Percentiles rank a stretch among this genome's conserved stretches.
Evolutionary conservation across 768 basidiomycete species (phyloP).

Genomic region (Collybia sp.): DNA sequence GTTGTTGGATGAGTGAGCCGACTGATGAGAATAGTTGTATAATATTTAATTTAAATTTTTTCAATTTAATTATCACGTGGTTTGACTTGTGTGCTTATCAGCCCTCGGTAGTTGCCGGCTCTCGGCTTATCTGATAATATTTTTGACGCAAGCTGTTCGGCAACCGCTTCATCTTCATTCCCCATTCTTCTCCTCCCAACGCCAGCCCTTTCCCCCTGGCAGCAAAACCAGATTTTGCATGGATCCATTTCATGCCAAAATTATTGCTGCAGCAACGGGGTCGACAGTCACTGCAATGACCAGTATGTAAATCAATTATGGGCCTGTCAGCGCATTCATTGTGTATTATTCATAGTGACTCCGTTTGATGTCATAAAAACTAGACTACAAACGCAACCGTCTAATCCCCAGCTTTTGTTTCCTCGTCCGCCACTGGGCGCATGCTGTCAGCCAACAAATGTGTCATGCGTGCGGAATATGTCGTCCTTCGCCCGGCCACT

Average conservation of each 20-base stretch:
- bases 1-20: no score
- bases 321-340: background rate
- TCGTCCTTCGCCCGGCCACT: conserved; percentile 64
- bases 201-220: conserved; percentile 5
- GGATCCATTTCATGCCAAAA: conserved; percentile 76
- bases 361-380: conserved; percentile 99
- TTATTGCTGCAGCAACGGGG: conserved; percentile 75
- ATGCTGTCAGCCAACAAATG: conserved; percentile 68
- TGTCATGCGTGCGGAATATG: conserved; percentile 70
- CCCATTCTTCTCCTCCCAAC: conserved; percentile 4
- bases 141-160: background rate
- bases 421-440: conserved; percentile 47
- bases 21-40: no score
- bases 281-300: conserved; percentile 80
- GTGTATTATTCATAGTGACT: conserved; percentile 64
- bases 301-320: conserved; percentile 39
- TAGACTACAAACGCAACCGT: conserved; percentile 89
- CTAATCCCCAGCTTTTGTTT: conserved; percentile 42
- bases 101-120: no score
- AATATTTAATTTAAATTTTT: no score
- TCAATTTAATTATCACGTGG: no score
- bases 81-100: no score
- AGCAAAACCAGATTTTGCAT: conserved; percentile 32
- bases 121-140: conserved; percentile 3
- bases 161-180: background rate